Base-by-base conservation (phyloP, 208 protist species). In the Leishmania mexicana region DNA sequence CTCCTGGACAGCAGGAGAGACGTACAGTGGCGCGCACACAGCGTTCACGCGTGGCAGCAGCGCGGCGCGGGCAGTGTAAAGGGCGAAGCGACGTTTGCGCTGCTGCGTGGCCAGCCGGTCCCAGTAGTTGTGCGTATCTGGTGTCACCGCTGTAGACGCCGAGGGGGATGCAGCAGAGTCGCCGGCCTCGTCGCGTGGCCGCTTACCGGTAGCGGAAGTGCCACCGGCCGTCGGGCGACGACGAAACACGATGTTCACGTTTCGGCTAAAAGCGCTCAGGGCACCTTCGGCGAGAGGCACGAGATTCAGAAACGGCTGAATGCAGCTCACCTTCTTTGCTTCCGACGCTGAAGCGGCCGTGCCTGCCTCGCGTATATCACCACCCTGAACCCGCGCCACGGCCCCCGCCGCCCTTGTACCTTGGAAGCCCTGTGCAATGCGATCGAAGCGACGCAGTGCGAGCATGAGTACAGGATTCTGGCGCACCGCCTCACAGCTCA, bases 51-150 rank as follows among this genome's bases (percentile, higher is more conserved):
- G 79, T 7, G 92, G 90, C 78, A 96, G 85, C 47, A 96, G 73
- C 40, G 90, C 87, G 10, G 76, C n/a, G 1, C 92, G 92, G 0
- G 85, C 79, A 3, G 86, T 90, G 85, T 96, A 96, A 40, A 96
- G 68, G 40, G 80, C 79, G 57, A 94, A 89, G 31, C 90, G 85
- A 19, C 78, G 40, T 81, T 87, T 86, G 38, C 90, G 87, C 83
- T 96, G 91, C 38, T 74, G 67, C 3, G 77, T 60, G 13, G 87
- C 57, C 38, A 85, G 78, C 64, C 5, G 8, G 0, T 57, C 42
- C 82, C 82, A 85, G 42, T 70, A 57, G 40, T 85, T 81, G 3
- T 19, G 24, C 45, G 4, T 1, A 24, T 35, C 42, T 35, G 28
- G 40, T 10, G 4, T 35, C 1, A 53, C 76, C 24, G 60, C 38